phyloP scores from a whole-genome alignment of 176 grass and related monocot species.

The Chloris gayana region DNA sequence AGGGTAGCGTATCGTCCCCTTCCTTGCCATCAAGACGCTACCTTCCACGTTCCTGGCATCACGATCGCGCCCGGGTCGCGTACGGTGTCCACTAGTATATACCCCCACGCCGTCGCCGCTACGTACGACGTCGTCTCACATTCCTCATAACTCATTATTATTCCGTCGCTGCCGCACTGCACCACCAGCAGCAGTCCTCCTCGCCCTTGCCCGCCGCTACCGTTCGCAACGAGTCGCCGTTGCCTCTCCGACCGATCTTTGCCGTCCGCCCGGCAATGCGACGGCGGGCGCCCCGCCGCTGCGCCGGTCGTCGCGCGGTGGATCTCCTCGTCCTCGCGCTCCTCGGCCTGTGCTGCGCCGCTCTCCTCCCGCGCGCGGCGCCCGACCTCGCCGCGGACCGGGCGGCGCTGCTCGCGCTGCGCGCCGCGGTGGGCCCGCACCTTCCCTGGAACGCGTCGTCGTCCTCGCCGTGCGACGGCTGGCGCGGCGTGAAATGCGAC shows the following conservation, averaged over 20 bases:
- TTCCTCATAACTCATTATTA: background rate
- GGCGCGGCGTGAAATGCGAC: conserved; percentile 71
- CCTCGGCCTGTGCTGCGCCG: background rate
- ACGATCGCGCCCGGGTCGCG: background rate
- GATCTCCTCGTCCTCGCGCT: background rate
- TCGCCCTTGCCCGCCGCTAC: too few species aligned
- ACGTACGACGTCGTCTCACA: background rate
- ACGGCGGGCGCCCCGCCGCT: background rate
- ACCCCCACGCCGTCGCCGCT: background rate
- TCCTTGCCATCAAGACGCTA: background rate
- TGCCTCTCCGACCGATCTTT: background rate
- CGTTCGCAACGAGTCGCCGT: background rate
- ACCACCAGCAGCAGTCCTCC: background rate
- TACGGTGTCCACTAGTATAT: background rate
- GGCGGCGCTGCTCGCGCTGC: conserved; percentile 67
- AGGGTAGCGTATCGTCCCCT: background rate
- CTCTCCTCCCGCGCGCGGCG: background rate
- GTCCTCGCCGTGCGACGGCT: conserved; percentile 50
- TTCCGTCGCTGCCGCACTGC: background rate
- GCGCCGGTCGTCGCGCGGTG: background rate
- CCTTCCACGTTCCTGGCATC: background rate
- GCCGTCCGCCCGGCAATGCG: background rate
- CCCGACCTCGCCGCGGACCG: conserved; percentile 56
- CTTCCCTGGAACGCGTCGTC: conserved; percentile 48
- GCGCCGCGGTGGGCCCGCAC: conserved; percentile 38